Evolutionary conservation across 2,329 filamentous ascomycete genomes (phyloP).

Genomic region (Penicillium sp.): DNA sequence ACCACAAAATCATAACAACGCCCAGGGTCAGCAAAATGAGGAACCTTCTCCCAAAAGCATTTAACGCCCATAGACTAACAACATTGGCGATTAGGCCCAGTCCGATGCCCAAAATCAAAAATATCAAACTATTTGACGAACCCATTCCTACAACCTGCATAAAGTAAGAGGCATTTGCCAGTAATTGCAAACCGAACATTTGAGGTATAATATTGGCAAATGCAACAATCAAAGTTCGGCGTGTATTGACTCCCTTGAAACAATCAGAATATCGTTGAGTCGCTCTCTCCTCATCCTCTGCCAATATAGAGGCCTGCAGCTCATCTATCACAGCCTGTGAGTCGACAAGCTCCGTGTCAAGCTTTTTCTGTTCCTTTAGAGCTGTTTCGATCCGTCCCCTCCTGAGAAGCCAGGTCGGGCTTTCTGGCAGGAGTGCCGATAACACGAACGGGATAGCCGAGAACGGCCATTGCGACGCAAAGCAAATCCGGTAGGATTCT

Average conservation of each 20-base stretch:
- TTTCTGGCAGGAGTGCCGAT: constrained; percentile 50
- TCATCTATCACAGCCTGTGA: constrained; percentile 12
- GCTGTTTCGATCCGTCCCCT: constrained; percentile 37
- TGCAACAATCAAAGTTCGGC: constrained; percentile 26
- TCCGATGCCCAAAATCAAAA: constrained; percentile 48
- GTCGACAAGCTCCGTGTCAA: constrained; percentile 5
- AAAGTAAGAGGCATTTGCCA: constrained; percentile 44
- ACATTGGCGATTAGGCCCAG: constrained; percentile 46
- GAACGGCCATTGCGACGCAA: constrained; percentile 50
- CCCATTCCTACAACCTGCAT: constrained; percentile 30
- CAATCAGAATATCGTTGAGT: constrained; percentile 35
- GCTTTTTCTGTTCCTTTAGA: constrained; percentile 14
- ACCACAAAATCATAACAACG: constrained; percentile 39
- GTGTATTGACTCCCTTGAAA: constrained; percentile 21
- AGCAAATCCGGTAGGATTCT: constrained; percentile 32
- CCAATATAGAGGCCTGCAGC: constrained; percentile 14
- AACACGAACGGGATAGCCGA: constrained; percentile 45
- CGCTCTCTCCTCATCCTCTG: constrained; percentile 44
- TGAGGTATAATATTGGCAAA: constrained; percentile 44
- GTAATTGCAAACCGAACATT: constrained; percentile 46
- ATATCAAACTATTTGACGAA: constrained; percentile 34
- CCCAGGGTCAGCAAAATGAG: constrained; percentile 40
- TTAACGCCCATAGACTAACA: constrained; percentile 45
- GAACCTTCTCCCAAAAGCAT: constrained; percentile 40
- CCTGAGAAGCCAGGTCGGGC: constrained; percentile 49